Percentiles rank a stretch among this genome's conserved stretches.
Conservation (phyloP, 1,284 basidiomycete genomes). For the Cryptococcus maquisensis region DNA sequence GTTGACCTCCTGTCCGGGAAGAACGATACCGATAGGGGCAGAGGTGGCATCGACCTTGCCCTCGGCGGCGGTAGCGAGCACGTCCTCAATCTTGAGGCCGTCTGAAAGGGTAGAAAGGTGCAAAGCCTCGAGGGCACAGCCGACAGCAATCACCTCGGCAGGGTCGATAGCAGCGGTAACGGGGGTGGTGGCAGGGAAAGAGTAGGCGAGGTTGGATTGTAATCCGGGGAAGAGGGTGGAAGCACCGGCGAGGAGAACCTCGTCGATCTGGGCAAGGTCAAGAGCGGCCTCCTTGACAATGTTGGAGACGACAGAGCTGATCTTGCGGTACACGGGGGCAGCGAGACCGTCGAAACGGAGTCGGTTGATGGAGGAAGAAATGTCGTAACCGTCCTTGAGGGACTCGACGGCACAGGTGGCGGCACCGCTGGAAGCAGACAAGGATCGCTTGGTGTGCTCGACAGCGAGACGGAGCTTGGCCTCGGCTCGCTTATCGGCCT, state of each 20-base stretch:
- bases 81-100: slow-evolving; percentile 46
- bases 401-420: slow-evolving; percentile 89
- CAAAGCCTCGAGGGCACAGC: slow-evolving; percentile 80
- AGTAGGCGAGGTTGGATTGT: slow-evolving; percentile 64
- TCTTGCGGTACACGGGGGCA: slow-evolving; percentile 65
- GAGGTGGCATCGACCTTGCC: slow-evolving; percentile 59
- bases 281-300: slow-evolving; percentile 62
- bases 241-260: slow-evolving; percentile 86
- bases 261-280: slow-evolving; percentile 78
- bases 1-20: slow-evolving; percentile 59
- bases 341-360: slow-evolving; percentile 90
- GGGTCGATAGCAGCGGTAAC: slow-evolving; percentile 67
- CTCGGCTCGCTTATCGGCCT: slow-evolving; percentile 75
- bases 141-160: slow-evolving; percentile 81
- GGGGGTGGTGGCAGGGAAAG: slow-evolving; percentile 63
- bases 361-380: slow-evolving; percentile 86
- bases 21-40: slow-evolving; percentile 71
- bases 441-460: slow-evolving; percentile 90
- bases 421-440: slow-evolving; percentile 79
- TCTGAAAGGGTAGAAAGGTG: slow-evolving; percentile 58
- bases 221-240: slow-evolving; percentile 81
- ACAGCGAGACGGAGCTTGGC: slow-evolving; percentile 89
- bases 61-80: slow-evolving; percentile 54
- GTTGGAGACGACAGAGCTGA: slow-evolving; percentile 61
- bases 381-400: slow-evolving; percentile 90